Evolutionary conservation across 805 yeast species (phyloP).

Genomic region (Starmerella sp.): DNA sequence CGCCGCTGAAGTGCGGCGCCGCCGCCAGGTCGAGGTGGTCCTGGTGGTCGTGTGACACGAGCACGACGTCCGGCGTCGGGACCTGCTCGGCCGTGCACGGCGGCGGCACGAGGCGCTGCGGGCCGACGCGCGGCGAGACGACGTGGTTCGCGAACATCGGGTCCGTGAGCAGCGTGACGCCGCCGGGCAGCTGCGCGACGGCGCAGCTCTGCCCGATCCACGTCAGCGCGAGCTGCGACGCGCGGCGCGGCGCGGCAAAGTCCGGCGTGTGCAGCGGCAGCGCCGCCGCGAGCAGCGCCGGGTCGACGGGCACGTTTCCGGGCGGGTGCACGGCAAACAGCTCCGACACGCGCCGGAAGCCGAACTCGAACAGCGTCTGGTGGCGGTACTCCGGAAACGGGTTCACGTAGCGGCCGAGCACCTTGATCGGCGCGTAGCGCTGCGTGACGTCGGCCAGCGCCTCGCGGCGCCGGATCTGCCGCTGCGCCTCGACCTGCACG

Average conservation of each 20-base stretch:
- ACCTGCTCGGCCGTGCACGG: conserved; percentile 58
- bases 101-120: conserved; percentile 67
- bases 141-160: conserved; percentile 65
- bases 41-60: conserved; percentile 91
- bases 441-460: conserved; percentile 15
- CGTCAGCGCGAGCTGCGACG: conserved; percentile 46
- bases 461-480: conserved; percentile 17
- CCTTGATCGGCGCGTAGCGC: conserved; percentile 21
- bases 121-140: conserved; percentile 57
- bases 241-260: conserved; percentile 17
- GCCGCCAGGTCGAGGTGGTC: conserved; percentile 74
- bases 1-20: conserved; percentile 31
- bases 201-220: conserved; percentile 95
- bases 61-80: conserved; percentile 55
- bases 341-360: conserved; percentile 61
- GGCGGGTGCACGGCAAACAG: conserved; percentile 48
- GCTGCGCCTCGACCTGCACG: conserved; percentile 14
- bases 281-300: conserved; percentile 38
- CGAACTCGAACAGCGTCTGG: conserved; percentile 79
- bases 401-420: conserved; percentile 66
- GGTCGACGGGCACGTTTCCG: conserved; percentile 46
- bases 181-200: conserved; percentile 50
- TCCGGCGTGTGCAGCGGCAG: conserved; percentile 56
- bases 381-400: conserved; percentile 86
- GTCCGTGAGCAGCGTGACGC: conserved; percentile 70